Evolutionary conservation across 768 basidiomycete genomes (phyloP), one percentile per base, ranked within the genome.

Genomic region (Chalciporus chontae): DNA sequence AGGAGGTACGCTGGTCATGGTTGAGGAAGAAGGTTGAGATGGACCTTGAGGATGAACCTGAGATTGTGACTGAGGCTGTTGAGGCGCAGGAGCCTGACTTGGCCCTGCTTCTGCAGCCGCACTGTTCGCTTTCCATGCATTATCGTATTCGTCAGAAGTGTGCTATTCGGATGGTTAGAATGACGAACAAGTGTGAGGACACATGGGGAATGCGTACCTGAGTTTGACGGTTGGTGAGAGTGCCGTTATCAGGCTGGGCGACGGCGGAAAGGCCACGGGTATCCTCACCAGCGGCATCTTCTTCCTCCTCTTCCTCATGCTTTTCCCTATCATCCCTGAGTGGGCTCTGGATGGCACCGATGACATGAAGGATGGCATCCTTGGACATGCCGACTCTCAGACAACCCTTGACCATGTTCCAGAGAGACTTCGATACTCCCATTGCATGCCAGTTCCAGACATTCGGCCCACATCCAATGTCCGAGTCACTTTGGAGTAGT

Each of bases 381-480:
- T 78, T 85, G 56, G 74, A 65, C 61, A 89, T 60, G 3, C 87
- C 85, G 1, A 74, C 70, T 26, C 73, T 72, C 59, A 90, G 60
- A 34, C 73, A 77, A 0, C 80, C 83, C 39, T 76, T 71, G 5
- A 86, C 85, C 68, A 90, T 74, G 60, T 87, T 85, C 87, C 87
- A 90, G 42, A 90, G 67, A 18, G 79, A 73, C 47, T 74, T 72
- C 5, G 84, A 85, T 15, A 90, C 85, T 4, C 88, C 88, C 61
- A 84, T 72, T 1, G 83, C 80, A 49, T 80, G 80, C 87, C 87
- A 90, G 61, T 80, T 85, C 87, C 87, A 90, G 9, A 85, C 75
- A 48, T 79, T 76, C 2, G 75, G 53, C 1, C 78, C 81, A 37
- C 72, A 75, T 0, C 84, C 85, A 14, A 79, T 72, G 55, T 87